phyloP scores from a whole-genome alignment of 2,329 filamentous ascomycete species.

The Aspergillus ibericus region DNA sequence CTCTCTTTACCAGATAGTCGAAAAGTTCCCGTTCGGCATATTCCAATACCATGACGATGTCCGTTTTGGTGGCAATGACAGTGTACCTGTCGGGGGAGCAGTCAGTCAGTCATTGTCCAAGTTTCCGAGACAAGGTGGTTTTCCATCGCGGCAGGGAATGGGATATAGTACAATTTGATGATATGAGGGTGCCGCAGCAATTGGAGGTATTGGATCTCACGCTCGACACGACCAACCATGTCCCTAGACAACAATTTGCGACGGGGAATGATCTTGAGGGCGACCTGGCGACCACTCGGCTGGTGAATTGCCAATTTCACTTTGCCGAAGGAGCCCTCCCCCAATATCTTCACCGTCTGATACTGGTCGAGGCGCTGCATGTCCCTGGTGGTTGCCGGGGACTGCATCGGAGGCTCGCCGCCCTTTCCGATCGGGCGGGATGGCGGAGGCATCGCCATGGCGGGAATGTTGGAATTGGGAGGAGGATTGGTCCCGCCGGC shows the following conservation, averaged over 20 bases:
- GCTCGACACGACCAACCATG: constrained; percentile 96
- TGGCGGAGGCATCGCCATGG: constrained; percentile 41
- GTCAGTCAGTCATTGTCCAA: constrained; percentile 17
- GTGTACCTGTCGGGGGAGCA: constrained; percentile 65
- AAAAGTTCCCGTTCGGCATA: constrained; percentile 96
- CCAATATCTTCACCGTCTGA: constrained; percentile 83
- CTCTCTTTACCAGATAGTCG: constrained; percentile 95
- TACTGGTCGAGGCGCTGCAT: constrained; percentile 91
- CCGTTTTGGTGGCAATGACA: constrained; percentile 88
- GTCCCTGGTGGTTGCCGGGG: constrained; percentile 53
- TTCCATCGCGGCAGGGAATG: not conserved
- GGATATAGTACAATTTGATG: constrained; percentile 79
- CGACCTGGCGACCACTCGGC: constrained; percentile 90
- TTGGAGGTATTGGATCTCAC: constrained; percentile 97
- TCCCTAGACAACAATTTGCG: constrained; percentile 96
- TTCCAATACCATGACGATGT: constrained; percentile 99
- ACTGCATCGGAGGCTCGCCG: constrained; percentile 37
- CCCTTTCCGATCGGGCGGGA: constrained; percentile 34
- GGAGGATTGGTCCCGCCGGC: constrained; percentile 20
- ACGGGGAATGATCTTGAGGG: constrained; percentile 94
- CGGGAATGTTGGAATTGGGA: constrained; percentile 31
- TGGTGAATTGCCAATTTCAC: constrained; percentile 95
- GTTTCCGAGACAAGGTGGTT: not conserved
- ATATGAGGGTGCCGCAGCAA: constrained; percentile 95
- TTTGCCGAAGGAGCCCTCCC: constrained; percentile 97